These are phyloP conservation scores for Silene conica DNA, from an alignment of 148 eudicot genomes.

Conservation along the genomic window DNA sequence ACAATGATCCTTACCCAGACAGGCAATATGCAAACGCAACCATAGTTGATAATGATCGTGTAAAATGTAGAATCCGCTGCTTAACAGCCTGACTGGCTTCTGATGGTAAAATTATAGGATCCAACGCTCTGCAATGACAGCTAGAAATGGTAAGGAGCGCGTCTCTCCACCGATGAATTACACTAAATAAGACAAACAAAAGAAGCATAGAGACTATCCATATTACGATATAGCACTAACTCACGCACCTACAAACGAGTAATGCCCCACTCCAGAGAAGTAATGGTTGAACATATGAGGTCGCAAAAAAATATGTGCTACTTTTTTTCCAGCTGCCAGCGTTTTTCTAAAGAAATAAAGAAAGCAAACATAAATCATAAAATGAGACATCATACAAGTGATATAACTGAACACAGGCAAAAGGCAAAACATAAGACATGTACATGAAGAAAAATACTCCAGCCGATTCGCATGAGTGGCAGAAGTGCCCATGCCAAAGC, in stretches of 20 bases:
- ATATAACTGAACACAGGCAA: conserved; percentile 5
- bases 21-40: conserved; percentile 79
- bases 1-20: conserved; percentile 49
- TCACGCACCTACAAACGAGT: conserved; percentile 74
- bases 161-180: background rate
- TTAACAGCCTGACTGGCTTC: conserved; percentile 82
- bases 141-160: conserved; percentile 1
- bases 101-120: conserved; percentile 72
- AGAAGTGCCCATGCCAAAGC: conserved; percentile 79
- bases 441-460: conserved; percentile 64
- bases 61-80: conserved; percentile 73
- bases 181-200: background rate
- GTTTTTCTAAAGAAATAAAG: conserved; percentile 45
- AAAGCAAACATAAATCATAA: conserved; percentile 1
- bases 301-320: conserved; percentile 55
- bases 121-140: conserved; percentile 55
- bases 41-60: conserved; percentile 82
- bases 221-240: background rate
- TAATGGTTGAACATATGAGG: conserved; percentile 84
- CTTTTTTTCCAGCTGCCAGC: conserved; percentile 80
- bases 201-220: background rate
- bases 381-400: background rate
- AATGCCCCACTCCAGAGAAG: conserved; percentile 82
- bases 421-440: background rate
- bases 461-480: conserved; percentile 63